A percentile compares a stretch with the other conserved stretches of the same genome.
These are phyloP conservation scores for Eucalyptus albens DNA, from an alignment of 345 rosid genomes.

Conservation along the genomic window DNA sequence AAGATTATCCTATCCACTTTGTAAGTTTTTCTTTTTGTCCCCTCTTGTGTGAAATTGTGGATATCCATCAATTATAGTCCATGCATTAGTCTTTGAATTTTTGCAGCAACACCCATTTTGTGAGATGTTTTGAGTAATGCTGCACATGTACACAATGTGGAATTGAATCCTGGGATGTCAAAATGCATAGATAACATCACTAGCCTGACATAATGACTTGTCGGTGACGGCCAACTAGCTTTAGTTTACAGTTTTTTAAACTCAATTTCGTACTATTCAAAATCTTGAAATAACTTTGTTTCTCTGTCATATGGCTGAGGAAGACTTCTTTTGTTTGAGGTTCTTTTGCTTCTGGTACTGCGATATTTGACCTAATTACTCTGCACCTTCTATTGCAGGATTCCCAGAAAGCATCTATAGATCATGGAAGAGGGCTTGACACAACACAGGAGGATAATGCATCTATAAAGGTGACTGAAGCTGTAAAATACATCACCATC, in stretches of 20 bases:
- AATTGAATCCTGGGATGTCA: neutral
- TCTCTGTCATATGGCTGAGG: neutral
- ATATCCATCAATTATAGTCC: neutral
- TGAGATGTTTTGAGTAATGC: neutral
- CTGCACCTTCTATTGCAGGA: conserved; percentile 25
- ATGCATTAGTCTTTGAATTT: neutral
- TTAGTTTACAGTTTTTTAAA: neutral
- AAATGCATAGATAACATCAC: neutral
- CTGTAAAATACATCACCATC: neutral
- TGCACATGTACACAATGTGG: neutral
- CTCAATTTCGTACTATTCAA: neutral
- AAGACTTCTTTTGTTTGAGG: neutral
- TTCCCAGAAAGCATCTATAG: conserved; percentile 28
- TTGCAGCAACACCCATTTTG: neutral
- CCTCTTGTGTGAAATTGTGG: neutral
- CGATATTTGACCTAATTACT: neutral
- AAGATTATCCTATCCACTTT: neutral
- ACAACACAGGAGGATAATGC: conserved; percentile 30
- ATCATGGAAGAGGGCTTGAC: conserved; percentile 49
- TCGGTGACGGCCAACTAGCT: neutral
- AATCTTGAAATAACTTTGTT: neutral
- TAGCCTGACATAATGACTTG: neutral
- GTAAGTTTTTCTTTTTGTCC: neutral
- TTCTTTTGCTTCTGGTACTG: neutral
- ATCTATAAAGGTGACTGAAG: conserved; percentile 32